Evolutionary conservation across 495 filamentous ascomycete genomes (phyloP), one percentile per base, ranked within the genome.

Genomic region (Penicillium subrubescens): DNA sequence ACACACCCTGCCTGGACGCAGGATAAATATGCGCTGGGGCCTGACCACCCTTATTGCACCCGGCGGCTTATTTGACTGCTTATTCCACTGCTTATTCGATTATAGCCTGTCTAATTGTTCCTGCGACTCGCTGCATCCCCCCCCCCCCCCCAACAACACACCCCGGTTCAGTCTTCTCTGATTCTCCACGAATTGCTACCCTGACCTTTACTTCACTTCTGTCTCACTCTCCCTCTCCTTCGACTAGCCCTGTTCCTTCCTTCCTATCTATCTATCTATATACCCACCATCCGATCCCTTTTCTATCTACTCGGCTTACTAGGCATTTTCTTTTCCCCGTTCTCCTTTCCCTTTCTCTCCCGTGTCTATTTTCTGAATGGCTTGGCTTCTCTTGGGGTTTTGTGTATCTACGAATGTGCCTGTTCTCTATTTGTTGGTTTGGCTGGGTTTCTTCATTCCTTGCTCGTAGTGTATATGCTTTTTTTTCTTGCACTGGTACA

Each of bases 241-340:
- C 31, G 53, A 2, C 56, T 19, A 23, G 33, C 27, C 35, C 25
- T 58, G 19, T 57, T 27, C 25, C 25, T 27, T 27, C 37, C 34
- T 51, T 65, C 61, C 60, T 54, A 44, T 60, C 60, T 68, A 54
- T 58, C 34, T 64, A 58, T 44, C 37, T 61, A 65, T 67, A 67
- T 73, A 69, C 67, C 67, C 71, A 65, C 65, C 60, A 67, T 66
- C 62, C 69, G 57, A 68, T 70, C 73, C 63, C 61, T 68, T 68
- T 67, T 69, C 15, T 29, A 33, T 58, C 35, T 50, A 58, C 57
- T 60, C 53, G n/a, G 21, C 37, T 14, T 15, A 19, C 57, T 43
- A 15, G 17, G 12, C 52, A 25, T 35, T 17, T 35, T 31, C 29
- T 11, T 34, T 33, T 29, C 63, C 46, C 46, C 31, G 2, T 21